Conservation (phyloP, 345 rosid genomes). For the Dimocarpus longan region DNA sequence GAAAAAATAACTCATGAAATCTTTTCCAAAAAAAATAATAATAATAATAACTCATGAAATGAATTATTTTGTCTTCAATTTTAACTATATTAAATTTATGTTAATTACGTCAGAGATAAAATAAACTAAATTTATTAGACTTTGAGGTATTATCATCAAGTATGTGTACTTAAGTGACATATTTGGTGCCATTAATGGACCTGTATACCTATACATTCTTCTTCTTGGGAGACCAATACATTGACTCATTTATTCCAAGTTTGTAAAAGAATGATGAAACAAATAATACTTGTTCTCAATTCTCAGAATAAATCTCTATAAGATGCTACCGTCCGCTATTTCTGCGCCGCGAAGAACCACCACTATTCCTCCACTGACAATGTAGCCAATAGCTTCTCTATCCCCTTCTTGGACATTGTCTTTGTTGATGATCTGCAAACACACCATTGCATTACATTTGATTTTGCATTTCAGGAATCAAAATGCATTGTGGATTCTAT, state of each 20-base stretch:
- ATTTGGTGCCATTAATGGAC: neutral
- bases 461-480: neutral
- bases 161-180: neutral
- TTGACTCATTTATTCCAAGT: neutral
- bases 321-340: constrained; percentile 52
- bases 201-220: constrained; percentile 5
- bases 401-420: constrained; percentile 68
- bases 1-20: too few relatives aligned
- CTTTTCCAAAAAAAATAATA: too few relatives aligned
- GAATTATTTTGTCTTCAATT: neutral
- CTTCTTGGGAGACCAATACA: too few relatives aligned
- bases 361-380: constrained; percentile 67
- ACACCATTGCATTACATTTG: neutral
- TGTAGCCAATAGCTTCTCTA: constrained; percentile 63
- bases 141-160: neutral
- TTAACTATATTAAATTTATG: neutral
- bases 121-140: neutral
- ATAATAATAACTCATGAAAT: neutral
- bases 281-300: constrained; percentile 16
- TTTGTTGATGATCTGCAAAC: constrained; percentile 61
- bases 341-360: constrained; percentile 61
- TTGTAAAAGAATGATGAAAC: constrained; percentile 28
- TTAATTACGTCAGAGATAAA: neutral
- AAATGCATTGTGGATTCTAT: neutral
- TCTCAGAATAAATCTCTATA: constrained; percentile 18